These are phyloP conservation scores for Pichia norvegensis DNA, from an alignment of 1,139 yeast genomes.

Conservation along the genomic window DNA sequence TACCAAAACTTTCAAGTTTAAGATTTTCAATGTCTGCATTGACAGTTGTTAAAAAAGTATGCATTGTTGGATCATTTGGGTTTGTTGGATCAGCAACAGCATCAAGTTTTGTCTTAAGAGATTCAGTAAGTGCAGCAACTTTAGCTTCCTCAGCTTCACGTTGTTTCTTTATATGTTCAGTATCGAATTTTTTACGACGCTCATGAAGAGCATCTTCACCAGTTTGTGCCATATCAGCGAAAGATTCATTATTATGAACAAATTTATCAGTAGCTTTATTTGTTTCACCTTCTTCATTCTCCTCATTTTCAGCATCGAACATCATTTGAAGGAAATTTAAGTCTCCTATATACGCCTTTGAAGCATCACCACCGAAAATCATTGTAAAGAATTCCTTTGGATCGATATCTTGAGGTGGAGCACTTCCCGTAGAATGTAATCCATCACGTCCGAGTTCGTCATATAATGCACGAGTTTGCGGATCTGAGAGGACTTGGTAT, in stretches of 20 bases:
- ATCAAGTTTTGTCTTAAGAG: conserved; percentile 39
- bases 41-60: conserved; percentile 20
- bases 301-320: conserved; percentile 33
- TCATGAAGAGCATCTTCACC: conserved; percentile 27
- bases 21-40: conserved; percentile 62
- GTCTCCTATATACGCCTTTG: conserved; percentile 75
- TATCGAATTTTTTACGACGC: conserved; percentile 44
- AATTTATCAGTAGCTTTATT: conserved; percentile 6
- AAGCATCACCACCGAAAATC: conserved; percentile 92
- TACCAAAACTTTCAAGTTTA: conserved; percentile 90
- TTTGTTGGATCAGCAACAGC: conserved; percentile 19
- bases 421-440: conserved; percentile 32
- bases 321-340: conserved; percentile 55
- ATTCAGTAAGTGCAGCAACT: conserved; percentile 43
- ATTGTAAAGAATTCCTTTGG: conserved; percentile 80
- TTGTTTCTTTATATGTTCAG: conserved; percentile 48
- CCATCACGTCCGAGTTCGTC: conserved; percentile 83
- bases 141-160: conserved; percentile 47
- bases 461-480: conserved; percentile 62
- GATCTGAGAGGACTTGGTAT: conserved; percentile 76
- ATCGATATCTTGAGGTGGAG: conserved; percentile 60
- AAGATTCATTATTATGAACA: conserved; percentile 2
- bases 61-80: conserved; percentile 7
- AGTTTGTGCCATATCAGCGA: conserved; percentile 12
- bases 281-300: conserved; percentile 2